Conservation (phyloP, 169 alveolate genomes). For the Plasmodium cynomolgi region DNA sequence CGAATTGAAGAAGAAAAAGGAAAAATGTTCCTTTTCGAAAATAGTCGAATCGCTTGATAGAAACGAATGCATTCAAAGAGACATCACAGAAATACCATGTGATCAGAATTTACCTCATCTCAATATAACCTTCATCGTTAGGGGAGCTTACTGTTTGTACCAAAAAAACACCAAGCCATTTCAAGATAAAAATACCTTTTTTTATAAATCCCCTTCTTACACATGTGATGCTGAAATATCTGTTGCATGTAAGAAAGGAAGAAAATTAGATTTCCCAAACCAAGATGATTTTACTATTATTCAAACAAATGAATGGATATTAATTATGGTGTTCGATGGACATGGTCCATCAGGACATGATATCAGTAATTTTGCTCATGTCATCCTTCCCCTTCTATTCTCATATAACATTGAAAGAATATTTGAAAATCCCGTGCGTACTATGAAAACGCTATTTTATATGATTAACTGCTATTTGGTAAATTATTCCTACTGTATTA, state of each 20-base stretch:
- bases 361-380: conserved; percentile 84
- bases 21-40: conserved; percentile 58
- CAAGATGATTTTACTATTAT: conserved; percentile 86
- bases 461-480: conserved; percentile 77
- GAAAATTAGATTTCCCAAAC: conserved; percentile 83
- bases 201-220: conserved; percentile 74
- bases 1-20: conserved; percentile 59
- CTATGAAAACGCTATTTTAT: conserved; percentile 70
- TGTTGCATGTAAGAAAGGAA: conserved; percentile 82
- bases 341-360: conserved; percentile 90
- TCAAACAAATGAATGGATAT: conserved; percentile 79
- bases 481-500: conserved; percentile 79
- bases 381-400: conserved; percentile 77
- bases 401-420: conserved; percentile 77
- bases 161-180: conserved; percentile 57
- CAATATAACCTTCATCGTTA: conserved; percentile 53
- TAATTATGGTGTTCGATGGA: conserved; percentile 88
- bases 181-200: conserved; percentile 73
- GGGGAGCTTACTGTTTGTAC: conserved; percentile 70
- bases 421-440: conserved; percentile 59
- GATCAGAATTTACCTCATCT: conserved; percentile 66
- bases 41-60: conserved; percentile 62
- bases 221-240: conserved; percentile 76
- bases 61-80: conserved; percentile 38
- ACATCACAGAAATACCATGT: conserved; percentile 42